Evolutionary conservation across 2,329 filamentous ascomycete genomes (phyloP), one percentile per base, ranked within the genome.

Genomic region (Triangularia setosa): DNA sequence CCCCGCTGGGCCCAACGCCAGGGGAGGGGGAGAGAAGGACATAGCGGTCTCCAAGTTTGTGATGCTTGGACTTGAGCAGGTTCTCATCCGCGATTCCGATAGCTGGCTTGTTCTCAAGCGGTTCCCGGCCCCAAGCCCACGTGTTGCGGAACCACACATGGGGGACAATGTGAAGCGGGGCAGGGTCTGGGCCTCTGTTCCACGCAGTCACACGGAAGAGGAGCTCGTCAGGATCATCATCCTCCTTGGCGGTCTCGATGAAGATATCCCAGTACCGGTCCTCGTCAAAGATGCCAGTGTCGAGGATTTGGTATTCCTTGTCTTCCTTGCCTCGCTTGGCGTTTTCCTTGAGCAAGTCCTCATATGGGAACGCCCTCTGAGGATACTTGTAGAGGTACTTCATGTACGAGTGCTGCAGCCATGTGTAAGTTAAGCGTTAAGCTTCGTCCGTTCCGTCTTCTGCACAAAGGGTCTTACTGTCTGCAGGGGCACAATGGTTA

Each of bases 351-450:
- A 96, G 80, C 56, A 98, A 82, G 69, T 97, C 88, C 76, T 97
- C 84, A 80, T 98, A 98, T 2, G 94, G 95, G 73, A 98, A 98
- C 68, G 89, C 87, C 72, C 85, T 86, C 78, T 98, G 94, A 0
- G 95, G 95, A 72, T 97, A 96, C 78, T 98, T 98, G 85, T 98
- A 98, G 70, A 98, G 88, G 74, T 89, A 96, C 78, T 98, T 98
- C 94, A 98, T 98, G 81, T 98, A 98, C 27, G 94, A 96, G 78
- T 97, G 93, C 91, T 93, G 75, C 28, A 65, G 64, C 16, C 21
- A 4, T 60, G 5, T 60, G 57, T 40, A 60, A 48, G 58, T 53
- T 61, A 24, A 64, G 65, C 67, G 58, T 53, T 61, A 24, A 64
- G 65, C 67, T 48, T 73, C 68, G 71, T 60, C 40, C 1, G 23